phyloP scores from a whole-genome alignment of 495 filamentous ascomycete genomes.

The Talaromyces stipitatus region DNA sequence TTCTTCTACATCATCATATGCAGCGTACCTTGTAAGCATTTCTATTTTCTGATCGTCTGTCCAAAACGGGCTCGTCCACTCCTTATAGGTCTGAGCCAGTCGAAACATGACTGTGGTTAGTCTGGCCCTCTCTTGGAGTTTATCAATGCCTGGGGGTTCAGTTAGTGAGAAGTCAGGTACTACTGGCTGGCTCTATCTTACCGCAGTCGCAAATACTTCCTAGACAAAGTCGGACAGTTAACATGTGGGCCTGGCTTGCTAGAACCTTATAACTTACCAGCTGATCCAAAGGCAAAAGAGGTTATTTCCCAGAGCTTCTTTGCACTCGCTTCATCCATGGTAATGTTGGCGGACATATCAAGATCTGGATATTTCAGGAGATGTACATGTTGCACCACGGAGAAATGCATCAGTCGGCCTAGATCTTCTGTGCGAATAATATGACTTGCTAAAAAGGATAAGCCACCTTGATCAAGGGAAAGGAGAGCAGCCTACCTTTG shows the following conservation, averaged over 20 bases:
- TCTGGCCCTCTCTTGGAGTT: neutral
- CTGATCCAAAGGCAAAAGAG: conserved; percentile 11
- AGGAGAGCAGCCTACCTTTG: conserved; percentile 2
- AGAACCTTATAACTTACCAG: conserved; percentile 13
- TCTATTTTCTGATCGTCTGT: neutral
- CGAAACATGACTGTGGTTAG: neutral
- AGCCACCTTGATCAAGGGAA: neutral
- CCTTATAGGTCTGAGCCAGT: neutral
- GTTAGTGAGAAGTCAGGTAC: neutral
- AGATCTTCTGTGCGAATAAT: conserved; percentile 6
- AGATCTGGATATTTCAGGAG: conserved; percentile 7
- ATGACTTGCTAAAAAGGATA: conserved; percentile 1
- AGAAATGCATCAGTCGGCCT: conserved; percentile 7
- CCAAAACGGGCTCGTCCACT: neutral
- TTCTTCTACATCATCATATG: neutral
- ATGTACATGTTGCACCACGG: conserved; percentile 5
- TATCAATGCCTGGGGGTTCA: neutral
- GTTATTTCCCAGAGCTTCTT: neutral
- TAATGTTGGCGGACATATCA: neutral
- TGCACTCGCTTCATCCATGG: conserved; percentile 7
- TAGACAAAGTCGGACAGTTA: neutral
- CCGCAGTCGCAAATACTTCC: conserved; percentile 8
- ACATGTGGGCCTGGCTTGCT: no score
- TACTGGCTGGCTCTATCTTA: neutral
- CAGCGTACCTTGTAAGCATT: neutral